Evolutionary conservation across 306 rosid genomes (phyloP), one percentile per base, ranked within the genome.

Genomic region (Lathyrus tuberosus): DNA sequence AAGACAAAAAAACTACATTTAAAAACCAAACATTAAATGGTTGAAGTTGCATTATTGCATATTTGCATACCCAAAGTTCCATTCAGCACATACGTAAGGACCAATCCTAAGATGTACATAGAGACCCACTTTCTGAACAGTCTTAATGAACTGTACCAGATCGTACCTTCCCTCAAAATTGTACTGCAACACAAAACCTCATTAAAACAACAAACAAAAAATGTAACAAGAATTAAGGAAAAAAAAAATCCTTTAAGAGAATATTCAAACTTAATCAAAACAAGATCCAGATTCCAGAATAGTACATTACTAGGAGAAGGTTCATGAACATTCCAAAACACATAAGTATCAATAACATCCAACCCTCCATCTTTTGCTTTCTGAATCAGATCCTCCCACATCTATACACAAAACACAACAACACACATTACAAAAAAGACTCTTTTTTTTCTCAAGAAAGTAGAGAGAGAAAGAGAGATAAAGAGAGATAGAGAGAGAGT

Each of bases 251-350:
- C 9, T 3, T 20, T 40, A 5, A 20, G 18, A 22, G 40, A 57
- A 57, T 57, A 57, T 57, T 6, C 10, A 57, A 57, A 57, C 20
- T 57, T 28, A 42, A 20, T 63, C 16, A 41, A 5, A 62, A n/a
- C 42, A 59, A 59, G 67, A 62, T 62, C 28, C 7, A 68, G 71
- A 67, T 33, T 89, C 74, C 44, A 84, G 67, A 71, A 51, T 59
- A 57, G 80, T 86, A 94, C 99, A 77, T 86, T 86, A 82, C 99
- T 88, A 62, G 92, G 97, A 65, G 99, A 94, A 67, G 97, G 92
- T 80, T 94, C 97, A 77, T 94, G 99, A 49, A 80, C 96, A 83
- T 94, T 87, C 99, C 99, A 94, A 71, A 94, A 94, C 9, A 94
- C 92, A 54, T 94, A 94, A 54, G 99, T 94, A 68, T 94, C 99